Conservation (phyloP, 805 yeast species). For the Metschnikowia aberdeeniae region DNA sequence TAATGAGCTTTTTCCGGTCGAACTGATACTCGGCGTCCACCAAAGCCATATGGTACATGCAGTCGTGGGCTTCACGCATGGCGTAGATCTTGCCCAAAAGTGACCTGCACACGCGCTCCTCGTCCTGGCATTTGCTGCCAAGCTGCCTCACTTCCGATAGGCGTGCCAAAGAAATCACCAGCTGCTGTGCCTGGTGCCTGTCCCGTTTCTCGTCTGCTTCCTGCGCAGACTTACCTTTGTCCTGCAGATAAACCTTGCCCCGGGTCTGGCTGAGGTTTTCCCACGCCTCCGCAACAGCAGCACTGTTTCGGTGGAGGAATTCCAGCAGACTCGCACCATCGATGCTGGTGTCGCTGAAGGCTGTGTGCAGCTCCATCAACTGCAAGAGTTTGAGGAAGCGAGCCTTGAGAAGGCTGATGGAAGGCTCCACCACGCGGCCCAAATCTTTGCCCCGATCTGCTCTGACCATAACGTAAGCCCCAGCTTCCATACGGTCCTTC, state of each 20-base stretch:
- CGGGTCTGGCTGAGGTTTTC: neutral
- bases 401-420: conserved; percentile 63
- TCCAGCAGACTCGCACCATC: conserved; percentile 17
- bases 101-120: conserved; percentile 56
- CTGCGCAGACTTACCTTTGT: conserved; percentile 9
- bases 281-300: conserved; percentile 3
- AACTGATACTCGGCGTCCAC: conserved; percentile 79
- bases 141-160: conserved; percentile 58
- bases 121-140: conserved; percentile 58
- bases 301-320: neutral
- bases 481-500: conserved; percentile 36
- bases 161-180: conserved; percentile 59
- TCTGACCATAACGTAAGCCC: conserved; percentile 76
- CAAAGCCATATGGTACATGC: conserved; percentile 50
- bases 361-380: conserved; percentile 68
- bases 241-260: neutral
- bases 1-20: conserved; percentile 72
- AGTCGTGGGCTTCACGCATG: conserved; percentile 5
- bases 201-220: neutral
- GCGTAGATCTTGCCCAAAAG: conserved; percentile 35
- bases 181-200: conserved; percentile 33
- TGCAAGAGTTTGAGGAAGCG: conserved; percentile 61
- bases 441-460: conserved; percentile 80
- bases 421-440: conserved; percentile 58
- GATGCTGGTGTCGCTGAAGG: conserved; percentile 36